A percentile compares a stretch with the other conserved stretches of the same genome.
Evolutionary conservation across 2,329 filamentous ascomycete species (phyloP).

Genomic region (Fusarium sp.): DNA sequence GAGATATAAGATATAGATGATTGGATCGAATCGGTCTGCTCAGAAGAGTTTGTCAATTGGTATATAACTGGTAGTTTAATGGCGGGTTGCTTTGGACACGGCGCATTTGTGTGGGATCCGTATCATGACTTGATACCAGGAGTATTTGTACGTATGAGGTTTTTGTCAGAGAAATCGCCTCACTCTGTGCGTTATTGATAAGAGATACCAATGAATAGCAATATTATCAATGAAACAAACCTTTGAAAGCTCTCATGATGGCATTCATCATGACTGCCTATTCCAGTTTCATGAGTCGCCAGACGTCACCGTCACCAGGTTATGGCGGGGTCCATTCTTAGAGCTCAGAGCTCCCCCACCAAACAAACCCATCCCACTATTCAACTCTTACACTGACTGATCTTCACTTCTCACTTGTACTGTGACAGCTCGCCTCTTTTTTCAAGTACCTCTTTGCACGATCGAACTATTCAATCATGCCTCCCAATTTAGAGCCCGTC

Average conservation of each 20-base stretch:
- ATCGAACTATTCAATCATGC: slow-evolving; percentile 47
- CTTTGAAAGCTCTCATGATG: slow-evolving; percentile 11
- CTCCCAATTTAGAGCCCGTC: slow-evolving; percentile 55
- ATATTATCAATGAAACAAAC: not conserved
- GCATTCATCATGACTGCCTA: slow-evolving; percentile 8
- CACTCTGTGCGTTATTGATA: not conserved
- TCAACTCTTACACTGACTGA: slow-evolving; percentile 23
- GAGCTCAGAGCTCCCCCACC: slow-evolving; percentile 20
- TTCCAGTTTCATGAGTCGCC: slow-evolving; percentile 10
- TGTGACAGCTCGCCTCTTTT: not conserved
- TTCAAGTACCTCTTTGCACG: not conserved
- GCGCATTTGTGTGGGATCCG: slow-evolving; percentile 16
- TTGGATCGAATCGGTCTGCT: not conserved
- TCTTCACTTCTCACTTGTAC: not conserved
- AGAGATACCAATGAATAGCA: not conserved
- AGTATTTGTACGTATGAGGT: not conserved
- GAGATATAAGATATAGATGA: slow-evolving; percentile 24
- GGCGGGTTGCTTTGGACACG: slow-evolving; percentile 8
- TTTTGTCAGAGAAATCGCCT: not conserved
- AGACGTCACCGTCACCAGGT: slow-evolving; percentile 28
- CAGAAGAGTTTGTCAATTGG: not conserved
- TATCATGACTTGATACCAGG: slow-evolving; percentile 35
- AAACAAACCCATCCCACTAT: slow-evolving; percentile 27
- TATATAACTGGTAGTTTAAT: not conserved
- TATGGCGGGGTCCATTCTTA: slow-evolving; percentile 38